Evolutionary conservation across 2,329 filamentous ascomycete species (phyloP).

Genomic region (Fusarium sarcochroum): DNA sequence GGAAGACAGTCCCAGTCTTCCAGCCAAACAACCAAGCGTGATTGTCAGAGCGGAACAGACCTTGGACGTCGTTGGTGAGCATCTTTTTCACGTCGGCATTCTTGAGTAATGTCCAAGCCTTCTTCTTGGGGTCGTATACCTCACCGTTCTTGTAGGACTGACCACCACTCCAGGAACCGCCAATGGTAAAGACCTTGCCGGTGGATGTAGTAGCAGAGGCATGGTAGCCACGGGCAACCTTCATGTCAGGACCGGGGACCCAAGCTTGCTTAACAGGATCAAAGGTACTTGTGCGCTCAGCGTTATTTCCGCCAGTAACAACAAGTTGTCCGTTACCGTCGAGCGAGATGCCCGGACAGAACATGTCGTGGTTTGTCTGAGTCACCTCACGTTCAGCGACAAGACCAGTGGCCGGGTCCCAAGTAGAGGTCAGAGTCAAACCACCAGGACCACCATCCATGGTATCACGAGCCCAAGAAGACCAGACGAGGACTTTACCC

Average conservation of each 20-base stretch:
- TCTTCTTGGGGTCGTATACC: constrained; percentile 25
- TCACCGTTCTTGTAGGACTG: constrained; percentile 27
- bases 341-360: constrained; percentile 68
- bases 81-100: constrained; percentile 61
- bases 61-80: constrained; percentile 64
- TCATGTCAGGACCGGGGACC: constrained; percentile 19
- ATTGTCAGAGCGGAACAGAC: constrained; percentile 59
- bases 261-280: constrained; percentile 41
- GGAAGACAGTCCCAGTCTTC: constrained; percentile 65
- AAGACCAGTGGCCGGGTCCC: constrained; percentile 28
- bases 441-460: constrained; percentile 25
- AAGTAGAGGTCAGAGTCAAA: constrained; percentile 17
- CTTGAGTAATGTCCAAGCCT: constrained; percentile 27
- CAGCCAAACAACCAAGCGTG: constrained; percentile 51
- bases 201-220: constrained; percentile 32
- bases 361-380: constrained; percentile 68
- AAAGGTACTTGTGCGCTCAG: constrained; percentile 65
- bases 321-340: constrained; percentile 64
- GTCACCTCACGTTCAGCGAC: constrained; percentile 42
- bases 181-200: constrained; percentile 34
- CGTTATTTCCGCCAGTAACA: constrained; percentile 68
- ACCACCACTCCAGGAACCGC: constrained; percentile 33
- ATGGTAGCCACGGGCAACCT: constrained; percentile 31
- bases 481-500: constrained; percentile 30
- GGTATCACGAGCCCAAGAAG: constrained; percentile 24